phyloP scores from a whole-genome alignment of 2,329 filamentous ascomycete species.

The Mycosphaerella arachidis region DNA sequence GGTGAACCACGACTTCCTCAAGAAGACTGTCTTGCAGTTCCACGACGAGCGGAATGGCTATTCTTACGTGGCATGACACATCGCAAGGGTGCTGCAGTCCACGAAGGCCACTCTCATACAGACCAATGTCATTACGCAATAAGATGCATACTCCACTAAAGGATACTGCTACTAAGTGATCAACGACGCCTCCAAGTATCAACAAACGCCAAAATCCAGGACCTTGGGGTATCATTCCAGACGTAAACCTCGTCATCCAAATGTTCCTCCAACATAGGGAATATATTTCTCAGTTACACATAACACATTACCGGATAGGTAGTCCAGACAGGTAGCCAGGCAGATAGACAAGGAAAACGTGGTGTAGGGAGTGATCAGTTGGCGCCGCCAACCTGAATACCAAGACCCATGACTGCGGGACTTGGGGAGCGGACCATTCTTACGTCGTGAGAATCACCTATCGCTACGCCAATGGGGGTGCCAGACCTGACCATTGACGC shows the following conservation, averaged over 20 bases:
- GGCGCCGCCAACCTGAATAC: constrained; percentile 5
- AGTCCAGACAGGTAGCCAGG: background rate
- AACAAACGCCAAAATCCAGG: background rate
- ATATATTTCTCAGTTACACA: background rate
- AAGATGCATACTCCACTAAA: background rate
- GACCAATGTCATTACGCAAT: background rate
- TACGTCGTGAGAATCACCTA: constrained; percentile 6
- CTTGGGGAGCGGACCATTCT: background rate
- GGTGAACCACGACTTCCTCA: too few species aligned
- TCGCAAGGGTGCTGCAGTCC: too few species aligned
- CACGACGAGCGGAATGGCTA: too few species aligned
- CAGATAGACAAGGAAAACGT: background rate
- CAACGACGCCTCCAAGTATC: background rate
- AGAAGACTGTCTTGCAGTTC: too few species aligned
- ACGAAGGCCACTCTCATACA: background rate
- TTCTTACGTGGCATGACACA: too few species aligned
- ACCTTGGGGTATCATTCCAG: background rate
- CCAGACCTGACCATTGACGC: constrained; percentile 5
- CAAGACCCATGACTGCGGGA: constrained; percentile 2
- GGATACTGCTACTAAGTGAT: background rate
- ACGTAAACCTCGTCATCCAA: background rate
- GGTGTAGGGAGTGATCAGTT: background rate
- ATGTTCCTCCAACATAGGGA: background rate
- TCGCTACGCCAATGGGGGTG: constrained; percentile 17
- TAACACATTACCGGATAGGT: background rate